Evolutionary conservation across 441 rosid species (phyloP).

Genomic region (Pelargonium cotyledonis): DNA sequence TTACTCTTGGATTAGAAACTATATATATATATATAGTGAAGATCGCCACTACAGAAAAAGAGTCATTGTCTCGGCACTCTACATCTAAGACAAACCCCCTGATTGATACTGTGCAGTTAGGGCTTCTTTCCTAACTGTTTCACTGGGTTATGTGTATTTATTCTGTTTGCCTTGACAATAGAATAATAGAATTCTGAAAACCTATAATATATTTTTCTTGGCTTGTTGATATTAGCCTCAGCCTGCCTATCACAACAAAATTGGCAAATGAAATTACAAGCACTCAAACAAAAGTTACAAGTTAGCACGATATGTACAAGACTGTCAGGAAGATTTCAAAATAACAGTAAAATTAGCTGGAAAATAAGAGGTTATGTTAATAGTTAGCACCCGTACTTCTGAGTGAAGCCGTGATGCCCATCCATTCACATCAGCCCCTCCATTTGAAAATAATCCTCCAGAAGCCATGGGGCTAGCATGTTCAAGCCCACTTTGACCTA

Average conservation of each 20-base stretch:
- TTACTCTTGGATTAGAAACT: constrained; percentile 3
- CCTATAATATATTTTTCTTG: constrained; percentile 25
- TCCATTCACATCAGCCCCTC: constrained; percentile 92
- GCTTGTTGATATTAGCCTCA: constrained; percentile 47
- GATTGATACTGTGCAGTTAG: constrained; percentile 15
- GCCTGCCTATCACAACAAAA: constrained; percentile 48
- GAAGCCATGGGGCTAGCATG: constrained; percentile 94
- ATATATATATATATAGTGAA: background rate
- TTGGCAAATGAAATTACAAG: constrained; percentile 31
- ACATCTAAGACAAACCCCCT: background rate
- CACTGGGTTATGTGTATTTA: constrained; percentile 7
- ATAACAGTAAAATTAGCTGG: constrained; percentile 57
- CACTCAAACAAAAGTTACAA: constrained; percentile 43
- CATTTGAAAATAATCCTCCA: constrained; percentile 91
- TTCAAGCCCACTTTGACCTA: constrained; percentile 99
- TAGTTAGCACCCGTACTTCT: constrained; percentile 99
- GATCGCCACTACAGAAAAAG: background rate
- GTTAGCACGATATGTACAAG: constrained; percentile 47
- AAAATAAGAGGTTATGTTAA: constrained; percentile 81
- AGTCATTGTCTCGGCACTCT: constrained; percentile 14
- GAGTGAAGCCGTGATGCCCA: constrained; percentile 96
- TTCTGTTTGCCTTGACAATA: constrained; percentile 11
- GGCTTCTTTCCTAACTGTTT: constrained; percentile 17
- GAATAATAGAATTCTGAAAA: constrained; percentile 19
- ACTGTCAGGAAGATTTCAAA: constrained; percentile 54